A percentile compares a stretch with the other conserved stretches of the same genome.
Conservation (phyloP, 2,329 filamentous ascomycete genomes). For the Rugonectria rugulosa region DNA sequence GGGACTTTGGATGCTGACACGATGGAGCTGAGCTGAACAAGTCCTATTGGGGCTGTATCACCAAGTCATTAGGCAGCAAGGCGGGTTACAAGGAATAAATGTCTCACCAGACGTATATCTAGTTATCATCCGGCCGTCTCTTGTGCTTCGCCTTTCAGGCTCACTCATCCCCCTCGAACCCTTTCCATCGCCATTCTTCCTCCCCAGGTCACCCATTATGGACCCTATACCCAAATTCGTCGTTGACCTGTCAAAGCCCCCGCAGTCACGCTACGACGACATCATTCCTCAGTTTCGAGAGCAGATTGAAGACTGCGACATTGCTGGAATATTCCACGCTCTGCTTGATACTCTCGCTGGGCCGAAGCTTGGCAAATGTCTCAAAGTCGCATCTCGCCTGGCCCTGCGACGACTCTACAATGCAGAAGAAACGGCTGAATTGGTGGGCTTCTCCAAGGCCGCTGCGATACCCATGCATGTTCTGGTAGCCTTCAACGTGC, state of each 20-base stretch:
- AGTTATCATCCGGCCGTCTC: no score
- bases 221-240: constrained; percentile 38
- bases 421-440: constrained; percentile 65
- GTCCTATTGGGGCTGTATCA: no score
- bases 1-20: no score
- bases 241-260: constrained; percentile 39
- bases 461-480: constrained; percentile 64
- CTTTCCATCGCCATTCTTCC: no score
- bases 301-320: constrained; percentile 25
- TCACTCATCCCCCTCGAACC: no score
- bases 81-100: no score
- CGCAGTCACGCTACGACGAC: constrained; percentile 38
- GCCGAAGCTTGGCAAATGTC: constrained; percentile 28
- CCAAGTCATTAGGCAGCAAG: no score
- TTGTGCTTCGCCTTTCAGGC: no score
- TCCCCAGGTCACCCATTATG: no score
- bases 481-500: constrained; percentile 67
- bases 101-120: no score
- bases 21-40: no score
- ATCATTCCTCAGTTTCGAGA: constrained; percentile 33
- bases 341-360: constrained; percentile 46
- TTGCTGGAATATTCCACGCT: constrained; percentile 60
- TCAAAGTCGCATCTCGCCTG: constrained; percentile 50
- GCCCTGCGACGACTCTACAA: constrained; percentile 59
- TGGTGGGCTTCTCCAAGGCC: constrained; percentile 62